Percentiles rank a stretch among this genome's conserved stretches.
These are phyloP conservation scores for Tritrichomonas foetus DNA, from an alignment of 208 protist genomes.

Conservation along the genomic window DNA sequence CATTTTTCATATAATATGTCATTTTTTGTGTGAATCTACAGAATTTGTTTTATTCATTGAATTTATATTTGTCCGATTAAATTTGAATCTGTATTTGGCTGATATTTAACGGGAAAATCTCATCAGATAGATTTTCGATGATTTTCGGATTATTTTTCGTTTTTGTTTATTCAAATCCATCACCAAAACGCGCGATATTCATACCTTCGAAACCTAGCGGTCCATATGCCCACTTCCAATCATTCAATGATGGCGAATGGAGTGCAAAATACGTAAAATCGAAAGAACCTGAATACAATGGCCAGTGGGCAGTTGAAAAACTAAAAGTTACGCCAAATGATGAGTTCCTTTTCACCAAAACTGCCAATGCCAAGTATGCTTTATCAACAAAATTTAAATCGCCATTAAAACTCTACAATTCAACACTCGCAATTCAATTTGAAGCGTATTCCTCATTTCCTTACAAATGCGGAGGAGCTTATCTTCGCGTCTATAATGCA, in stretches of 20 bases:
- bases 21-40: too few relatives aligned
- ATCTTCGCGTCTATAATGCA: slow-evolving; percentile 51
- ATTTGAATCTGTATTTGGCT: too few relatives aligned
- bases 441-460: slow-evolving; percentile 42
- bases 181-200: too few relatives aligned
- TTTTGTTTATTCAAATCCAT: too few relatives aligned
- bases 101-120: too few relatives aligned
- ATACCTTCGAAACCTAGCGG: neutral
- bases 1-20: too few relatives aligned
- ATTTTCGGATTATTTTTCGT: too few relatives aligned
- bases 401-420: neutral
- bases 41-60: too few relatives aligned
- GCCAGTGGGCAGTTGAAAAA: slow-evolving; percentile 18
- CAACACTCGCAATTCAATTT: slow-evolving; percentile 48
- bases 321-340: neutral
- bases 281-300: neutral
- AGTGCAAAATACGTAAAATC: neutral
- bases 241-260: neutral
- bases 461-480: slow-evolving; percentile 53
- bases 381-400: slow-evolving; percentile 25
- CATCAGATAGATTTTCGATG: too few relatives aligned
- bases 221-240: neutral
- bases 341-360: neutral
- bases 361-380: neutral
- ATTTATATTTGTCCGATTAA: too few relatives aligned